Base-by-base conservation (phyloP, 805 yeast species). In the Monosporozyma aquatica region DNA sequence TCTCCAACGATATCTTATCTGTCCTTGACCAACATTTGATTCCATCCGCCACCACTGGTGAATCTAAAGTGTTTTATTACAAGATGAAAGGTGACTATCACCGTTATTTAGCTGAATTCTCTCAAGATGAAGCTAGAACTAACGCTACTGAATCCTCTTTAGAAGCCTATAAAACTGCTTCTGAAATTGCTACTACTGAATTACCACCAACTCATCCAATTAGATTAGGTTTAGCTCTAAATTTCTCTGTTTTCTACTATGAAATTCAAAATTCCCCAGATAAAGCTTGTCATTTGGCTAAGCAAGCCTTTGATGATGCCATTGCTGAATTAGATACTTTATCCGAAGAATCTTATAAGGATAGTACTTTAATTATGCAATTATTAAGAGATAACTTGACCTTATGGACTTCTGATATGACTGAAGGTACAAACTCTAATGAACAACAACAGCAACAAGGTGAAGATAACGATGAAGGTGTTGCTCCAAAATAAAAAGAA, bases 41-140 rank as follows among this genome's bases (percentile, higher is more conserved):
- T 60, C 89, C 96, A 54, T 75, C 90, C 50, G 97, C 97, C 50
- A 86, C 82, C 65, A 79, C 95, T 53, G 97, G 97, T 61, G 98
- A 92, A 72, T 87, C 96, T 40, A 87, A 90, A 76, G 97, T 90
- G 44, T 90, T 90, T 70, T 90, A 90, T 77, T 87, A 86, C 74
- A 90, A 90, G 78, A 90, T 90, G 97, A 90, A 90, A 75, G 98
- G 97, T 76, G 98, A 90, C 69, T 90, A 90, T 76, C 95, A 89
- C 75, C 95, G 98, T 75, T 90, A 90, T 70, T 77, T 90, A 71
- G 97, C 97, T 50, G 98, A 90, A 74, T 92, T 90, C 63, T 90
- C 97, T 49, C 75, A 80, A 58, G 79, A 85, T 52, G 97, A 87
- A 55, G 83, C 82, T 70, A 85, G 96, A 66, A 86, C 87, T 66